Base-by-base conservation (phyloP, 148 eudicot genomes). In the Cornus controversa region DNA sequence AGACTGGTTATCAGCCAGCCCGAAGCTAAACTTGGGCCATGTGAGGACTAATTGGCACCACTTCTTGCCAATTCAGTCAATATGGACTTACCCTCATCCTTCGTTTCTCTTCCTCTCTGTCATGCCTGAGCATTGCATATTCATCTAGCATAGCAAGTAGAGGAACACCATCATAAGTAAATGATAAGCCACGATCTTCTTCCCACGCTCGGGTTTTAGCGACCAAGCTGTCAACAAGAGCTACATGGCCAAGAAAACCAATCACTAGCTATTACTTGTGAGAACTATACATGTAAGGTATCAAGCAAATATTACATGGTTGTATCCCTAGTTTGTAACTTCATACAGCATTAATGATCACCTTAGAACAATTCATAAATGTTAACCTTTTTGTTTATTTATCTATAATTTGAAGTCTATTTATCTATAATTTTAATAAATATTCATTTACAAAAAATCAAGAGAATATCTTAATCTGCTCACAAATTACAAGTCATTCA, bases 111-210 rank as follows among this genome's bases (percentile, higher is more conserved):
- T 96, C 99, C 84, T 96, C 99, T 85, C 97, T 90, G 73, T 93
- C 99, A 6, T 89, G 94, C 86, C 99, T 92, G 81, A 96, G 98
- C 93, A 88, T 91, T 72, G 86, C 91, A 79, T 96, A 96, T 82
- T 96, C 98, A 67, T 96, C 99, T 76, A 96, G 85, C 98, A 93
- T 96, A 8, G 99, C 98, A 69, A 96, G 98, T 57, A 96, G 88
- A 62, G 99, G 98, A 82, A 96, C 99, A 60, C 99, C 99, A 77
- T 96, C 99, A 68, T 96, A 96, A 42, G 91, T 82, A 79, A 96
- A 96, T 82, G 93, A 77, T 37, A 86, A 45, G 26, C 86, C 92
- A 25, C 88, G 93, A 25, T 93, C 97, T 80, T 90, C 91, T 83
- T 96, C 99, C 99, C 99, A 96, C 22, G 91, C 81, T 47, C 92